Base-by-base conservation (phyloP, 2,329 filamentous ascomycete species). In the Cytospora leucostoma region DNA sequence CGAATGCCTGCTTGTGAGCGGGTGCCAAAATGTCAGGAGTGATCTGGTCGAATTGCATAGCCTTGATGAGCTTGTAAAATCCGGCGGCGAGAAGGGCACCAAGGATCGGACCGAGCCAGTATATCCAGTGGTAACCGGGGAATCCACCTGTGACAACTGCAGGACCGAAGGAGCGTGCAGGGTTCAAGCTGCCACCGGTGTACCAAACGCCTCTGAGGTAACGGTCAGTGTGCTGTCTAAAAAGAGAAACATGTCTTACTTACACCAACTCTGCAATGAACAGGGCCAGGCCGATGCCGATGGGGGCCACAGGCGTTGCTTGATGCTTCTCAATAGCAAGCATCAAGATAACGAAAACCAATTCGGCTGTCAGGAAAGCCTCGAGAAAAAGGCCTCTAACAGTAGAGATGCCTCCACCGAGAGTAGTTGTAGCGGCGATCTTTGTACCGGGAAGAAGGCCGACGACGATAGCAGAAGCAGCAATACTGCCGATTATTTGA, bases 301-400 rank as follows among this genome's bases (percentile, higher is more conserved):
- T 76, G 0, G 90, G 89, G 0, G 89, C 89, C 1, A 92, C 76
- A 71, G 82, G 91, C 0, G 89, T 92, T 2, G 85, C 85, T 52
- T 87, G 86, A 73, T 92, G 88, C 76, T 92, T 92, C 72, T 91
- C 88, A 4, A 86, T 84, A 0, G 88, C 88, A 52, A 91, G 79
- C 83, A 91, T 88, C 72, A 87, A 84, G 35, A 90, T 84, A 3
- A 86, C 83, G 59, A 90, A 78, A 8, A 89, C 82, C 11, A 90
- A 78, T 70, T 88, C 80, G 0, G 84, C 77, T 0, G 87, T 90
- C 44, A 89, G 77, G 69, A 89, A 87, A 76, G 87, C 82, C 73
- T 90, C 88, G 55, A 90, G 82, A 70, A 90, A 88, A 49, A 90
- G 76, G 7, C 87, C 88, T 64, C 85, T 86, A 0, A 77, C 77